phyloP scores from a whole-genome alignment of 2,329 filamentous ascomycete genomes.

The Aphanoascus verrucosus region DNA sequence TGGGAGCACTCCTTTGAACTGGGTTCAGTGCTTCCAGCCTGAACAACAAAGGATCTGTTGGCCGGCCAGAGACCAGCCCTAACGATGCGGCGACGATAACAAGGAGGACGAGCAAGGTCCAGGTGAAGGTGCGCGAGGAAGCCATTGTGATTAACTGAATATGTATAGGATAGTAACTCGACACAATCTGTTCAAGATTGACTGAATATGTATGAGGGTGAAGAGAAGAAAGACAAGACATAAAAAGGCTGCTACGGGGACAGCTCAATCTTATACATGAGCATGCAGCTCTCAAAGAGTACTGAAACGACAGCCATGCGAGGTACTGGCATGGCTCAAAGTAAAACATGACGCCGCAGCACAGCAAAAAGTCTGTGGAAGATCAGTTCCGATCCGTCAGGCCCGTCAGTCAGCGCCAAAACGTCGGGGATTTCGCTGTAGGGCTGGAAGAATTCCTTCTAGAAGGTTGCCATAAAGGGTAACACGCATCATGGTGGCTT shows the following conservation, averaged over 20 bases:
- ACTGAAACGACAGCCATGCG: neutral
- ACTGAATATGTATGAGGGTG: neutral
- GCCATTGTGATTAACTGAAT: neutral
- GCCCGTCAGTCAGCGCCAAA: neutral
- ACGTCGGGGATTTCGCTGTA: neutral
- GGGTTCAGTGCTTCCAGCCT: neutral
- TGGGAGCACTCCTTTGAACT: neutral
- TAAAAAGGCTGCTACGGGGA: neutral
- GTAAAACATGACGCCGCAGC: neutral
- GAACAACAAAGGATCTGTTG: neutral
- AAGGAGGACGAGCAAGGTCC: conserved; percentile 1
- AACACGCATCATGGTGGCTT: neutral
- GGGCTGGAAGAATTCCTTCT: conserved; percentile 10
- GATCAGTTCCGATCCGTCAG: neutral
- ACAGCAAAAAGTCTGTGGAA: neutral
- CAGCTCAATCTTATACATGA: conserved; percentile 5
- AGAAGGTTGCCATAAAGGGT: conserved; percentile 5
- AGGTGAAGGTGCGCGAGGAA: neutral
- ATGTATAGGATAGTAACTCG: neutral
- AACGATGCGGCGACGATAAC: neutral
- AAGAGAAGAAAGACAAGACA: conserved; percentile 3
- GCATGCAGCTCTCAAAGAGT: neutral
- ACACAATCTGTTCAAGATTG: neutral
- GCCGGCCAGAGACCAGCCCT: neutral
- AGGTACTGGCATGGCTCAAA: neutral